Base-by-base conservation (phyloP, 768 basidiomycete species). In the Boletus eberwhitei region DNA sequence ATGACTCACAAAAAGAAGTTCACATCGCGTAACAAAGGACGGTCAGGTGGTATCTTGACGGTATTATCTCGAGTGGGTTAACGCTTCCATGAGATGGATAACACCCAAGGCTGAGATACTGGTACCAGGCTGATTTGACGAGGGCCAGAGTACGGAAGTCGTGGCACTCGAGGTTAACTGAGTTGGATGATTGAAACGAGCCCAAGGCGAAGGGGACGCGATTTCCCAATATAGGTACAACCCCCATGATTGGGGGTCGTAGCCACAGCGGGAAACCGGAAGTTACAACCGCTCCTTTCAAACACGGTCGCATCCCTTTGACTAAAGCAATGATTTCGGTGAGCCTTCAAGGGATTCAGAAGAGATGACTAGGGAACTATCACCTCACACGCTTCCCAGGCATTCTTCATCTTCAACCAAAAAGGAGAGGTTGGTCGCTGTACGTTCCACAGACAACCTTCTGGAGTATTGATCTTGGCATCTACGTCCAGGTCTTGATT, bases 391-490 rank as follows among this genome's bases (percentile, higher is more conserved):
- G 13, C 22, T 57, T n/a, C 43, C 48, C 61, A 98, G 95, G 95
- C 91, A 45, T 98, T 98, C 84, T 98, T 98, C 74, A 93, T 98
- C 54, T 97, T 98, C 80, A 99, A 98, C 69, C 93, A 95, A 73
- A 98, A 98, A 73, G 97, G 97, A 72, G 97, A 98, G 83, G 96
- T 94, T 52, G 38, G 82, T 67, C 29, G n/a, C 6, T 3, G n/a
- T 5, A 14, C 13, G 8, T 50, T n/a, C 9, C 19, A 16, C 19
- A 8, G 14, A 39, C 16, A 12, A 36, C 21, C 3, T 8, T 3
- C 22, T 8, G 7, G 17, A 22, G 44, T 36, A 41, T 36, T 55
- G 55, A 58, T 59, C 54, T 41, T 45, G 42, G 43, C 36, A 50
- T 48, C 43, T 16, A 38, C 19, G 34, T 31, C 34, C 37, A 95